A percentile compares a stretch with the other conserved stretches of the same genome.
Evolutionary conservation across 2,329 filamentous ascomycete species (phyloP).

Genomic region (Nemania bipapillata): DNA sequence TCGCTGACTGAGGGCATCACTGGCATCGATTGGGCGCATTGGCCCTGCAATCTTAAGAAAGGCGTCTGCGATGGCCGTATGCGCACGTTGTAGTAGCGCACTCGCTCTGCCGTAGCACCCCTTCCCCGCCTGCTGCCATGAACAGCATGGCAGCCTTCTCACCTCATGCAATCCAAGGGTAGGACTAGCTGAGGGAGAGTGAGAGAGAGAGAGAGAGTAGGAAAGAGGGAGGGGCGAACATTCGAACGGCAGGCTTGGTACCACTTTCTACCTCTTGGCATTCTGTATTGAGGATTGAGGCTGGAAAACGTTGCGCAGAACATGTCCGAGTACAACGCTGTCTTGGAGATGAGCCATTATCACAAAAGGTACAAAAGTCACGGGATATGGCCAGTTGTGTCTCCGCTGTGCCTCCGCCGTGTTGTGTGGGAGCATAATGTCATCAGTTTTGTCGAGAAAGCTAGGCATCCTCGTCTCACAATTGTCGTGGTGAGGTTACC

Average conservation of each 20-base stretch:
- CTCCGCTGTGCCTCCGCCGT: neutral
- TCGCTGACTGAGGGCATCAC: conserved; percentile 1
- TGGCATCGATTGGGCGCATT: conserved; percentile 10
- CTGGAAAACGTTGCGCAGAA: neutral
- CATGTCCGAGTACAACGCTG: neutral
- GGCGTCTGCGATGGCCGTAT: conserved; percentile 4
- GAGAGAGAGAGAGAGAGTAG: too few species aligned
- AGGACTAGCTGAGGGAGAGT: conserved; percentile 10
- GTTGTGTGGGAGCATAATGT: neutral
- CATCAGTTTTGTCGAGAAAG: conserved; percentile 3
- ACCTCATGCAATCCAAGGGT: conserved; percentile 1
- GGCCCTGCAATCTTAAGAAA: conserved; percentile 21
- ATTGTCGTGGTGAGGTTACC: neutral
- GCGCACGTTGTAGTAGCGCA: conserved; percentile 7
- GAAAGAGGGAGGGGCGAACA: too few species aligned
- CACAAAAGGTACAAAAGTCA: neutral
- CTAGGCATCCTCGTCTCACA: neutral
- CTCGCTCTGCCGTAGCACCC: neutral
- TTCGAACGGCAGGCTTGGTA: conserved; percentile 10
- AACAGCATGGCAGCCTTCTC: conserved; percentile 14
- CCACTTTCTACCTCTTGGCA: neutral
- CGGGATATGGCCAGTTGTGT: neutral
- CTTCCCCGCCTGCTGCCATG: conserved; percentile 4
- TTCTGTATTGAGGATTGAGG: too few species aligned
- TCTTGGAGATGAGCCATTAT: neutral